A percentile compares a stretch with the other conserved stretches of the same genome.
These are phyloP conservation scores for Fusarium burgessii DNA, from an alignment of 2,329 filamentous ascomycete genomes.

Conservation along the genomic window DNA sequence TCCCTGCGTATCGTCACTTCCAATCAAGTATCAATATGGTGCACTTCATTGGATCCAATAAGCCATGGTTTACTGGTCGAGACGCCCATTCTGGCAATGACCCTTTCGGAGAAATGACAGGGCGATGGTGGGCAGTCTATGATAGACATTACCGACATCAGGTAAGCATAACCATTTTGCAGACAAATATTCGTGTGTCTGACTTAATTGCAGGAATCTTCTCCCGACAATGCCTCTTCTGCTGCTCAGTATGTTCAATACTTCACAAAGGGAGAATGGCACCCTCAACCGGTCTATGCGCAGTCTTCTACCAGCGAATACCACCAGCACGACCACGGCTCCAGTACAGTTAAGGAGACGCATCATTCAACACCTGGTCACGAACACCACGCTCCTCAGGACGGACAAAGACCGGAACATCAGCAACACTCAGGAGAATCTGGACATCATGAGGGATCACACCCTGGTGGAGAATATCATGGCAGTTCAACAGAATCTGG, in stretches of 20 bases:
- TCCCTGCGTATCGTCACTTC: constrained; percentile 94
- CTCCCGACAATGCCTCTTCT: constrained; percentile 19
- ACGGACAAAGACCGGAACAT: constrained; percentile 1
- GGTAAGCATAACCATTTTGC: constrained; percentile 53
- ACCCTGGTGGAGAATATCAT: constrained; percentile 32
- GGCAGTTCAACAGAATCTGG: constrained; percentile 32
- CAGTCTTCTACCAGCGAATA: constrained; percentile 40
- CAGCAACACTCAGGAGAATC: constrained; percentile 31
- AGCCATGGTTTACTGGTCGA: constrained; percentile 84
- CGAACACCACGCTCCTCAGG: constrained; percentile 18
- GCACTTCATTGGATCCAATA: constrained; percentile 92
- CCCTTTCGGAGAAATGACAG: constrained; percentile 85
- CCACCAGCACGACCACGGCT: constrained; percentile 40
- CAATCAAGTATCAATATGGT: constrained; percentile 89
- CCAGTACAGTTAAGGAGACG: constrained; percentile 16
- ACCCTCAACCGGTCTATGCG: constrained; percentile 31
- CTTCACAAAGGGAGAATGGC: constrained; percentile 67
- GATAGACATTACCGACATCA: constrained; percentile 80
- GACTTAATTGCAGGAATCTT: constrained; percentile 36
- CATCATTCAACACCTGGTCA: constrained; percentile 37
- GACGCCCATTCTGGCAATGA: constrained; percentile 64
- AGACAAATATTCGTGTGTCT: neutral
- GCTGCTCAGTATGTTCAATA: constrained; percentile 60
- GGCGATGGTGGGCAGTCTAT: constrained; percentile 94
- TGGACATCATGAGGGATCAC: constrained; percentile 28